Base-by-base conservation (phyloP, 768 basidiomycete genomes). In the Agaricus sinodeliciosus region DNA sequence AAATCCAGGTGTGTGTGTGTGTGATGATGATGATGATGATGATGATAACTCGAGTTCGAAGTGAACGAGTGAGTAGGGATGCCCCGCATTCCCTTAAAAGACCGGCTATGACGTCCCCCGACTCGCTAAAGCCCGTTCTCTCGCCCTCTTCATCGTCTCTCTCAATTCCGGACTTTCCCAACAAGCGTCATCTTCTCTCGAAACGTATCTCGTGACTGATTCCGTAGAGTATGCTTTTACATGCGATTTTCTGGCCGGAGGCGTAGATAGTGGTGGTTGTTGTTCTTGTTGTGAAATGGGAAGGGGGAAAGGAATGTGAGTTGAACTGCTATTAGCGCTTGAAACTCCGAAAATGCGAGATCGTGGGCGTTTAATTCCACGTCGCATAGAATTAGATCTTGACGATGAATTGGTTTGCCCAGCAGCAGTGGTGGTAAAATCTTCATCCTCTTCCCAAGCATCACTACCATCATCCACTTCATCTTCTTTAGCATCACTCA, bases 391-490 rank as follows among this genome's bases (percentile, higher is more conserved):
- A 36, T 26, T 27, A 6, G 9, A 19, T 25, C 52, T 47, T 51
- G 31, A 59, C 1, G 6, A 16, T 9, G 41, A 45, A 40, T n/a
- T 12, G 19, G 3, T 18, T n/a, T 40, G 16, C 19, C 18, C 16
- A 49, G 59, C 44, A 22, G 22, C 22, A 22, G 22, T 22, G 3
- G 3, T 3, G 58, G 65, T 52, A 8, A 5, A 43, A 11, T 66
- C 67, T 25, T 72, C 75, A 40, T 86, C 84, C 49, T 90, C 88
- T 52, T 84, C 83, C 90, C 90, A 92, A 2, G 72, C 75, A 7
- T 80, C 87, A 6, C 73, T 75, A 1, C 86, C 89, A 60, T 90
- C 88, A 56, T 90, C 90, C 3, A 82, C 78, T 59, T 84, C 83
- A 54, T 90, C 88, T 58, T 88, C 86, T 51, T 82, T 73, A 3